Evolutionary conservation across 768 basidiomycete species (phyloP), one percentile per base, ranked within the genome.

Genomic region (Grammothele lineata): DNA sequence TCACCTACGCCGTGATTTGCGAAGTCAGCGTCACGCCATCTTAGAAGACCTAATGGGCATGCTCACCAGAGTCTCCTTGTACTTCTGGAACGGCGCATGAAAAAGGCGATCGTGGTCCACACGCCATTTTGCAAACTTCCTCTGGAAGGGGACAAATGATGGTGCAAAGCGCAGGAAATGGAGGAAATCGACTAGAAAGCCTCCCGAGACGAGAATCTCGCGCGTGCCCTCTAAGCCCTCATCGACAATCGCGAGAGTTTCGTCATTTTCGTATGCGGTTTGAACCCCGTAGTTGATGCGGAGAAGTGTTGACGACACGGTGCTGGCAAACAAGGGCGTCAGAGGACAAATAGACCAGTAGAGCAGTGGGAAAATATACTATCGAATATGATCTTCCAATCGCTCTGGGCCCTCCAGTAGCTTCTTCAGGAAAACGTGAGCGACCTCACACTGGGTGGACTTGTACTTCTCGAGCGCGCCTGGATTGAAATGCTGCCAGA

Each of bases 401-500:
- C 35, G 8, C 14, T 7, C n/a, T 2, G 54, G 50, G 5, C 30
- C 33, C 2, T 43, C 44, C 3, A 54, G 32, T 30, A 54, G 35
- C 32, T 33, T 39, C 14, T 15, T 30, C 12, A 57, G 46, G 40
- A 48, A 51, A 4, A 34, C 10, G 3, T 35, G 54, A 3, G 50
- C 38, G 12, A 37, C 35, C 1, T 32, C 40, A 5, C 21, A 14
- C 37, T 54, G 56, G 0, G 42, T 5, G 5, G 44, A 37, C 18
- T 7, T n/a, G 40, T 50, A 51, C 6, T 17, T 26, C 23, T n/a
- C 3, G 2, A 42, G 18, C 1, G 32, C 41, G 5, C n/a, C 37
- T 1, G 52, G 42, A 14, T 39, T 30, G 36, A 54, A 50, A 15
- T 45, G 37, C 12, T 47, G 46, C 46, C 49, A 48, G 24, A 57